These are phyloP conservation scores for Colletotrichum incanum DNA, from an alignment of 2,329 filamentous ascomycete species.

Conservation along the genomic window DNA sequence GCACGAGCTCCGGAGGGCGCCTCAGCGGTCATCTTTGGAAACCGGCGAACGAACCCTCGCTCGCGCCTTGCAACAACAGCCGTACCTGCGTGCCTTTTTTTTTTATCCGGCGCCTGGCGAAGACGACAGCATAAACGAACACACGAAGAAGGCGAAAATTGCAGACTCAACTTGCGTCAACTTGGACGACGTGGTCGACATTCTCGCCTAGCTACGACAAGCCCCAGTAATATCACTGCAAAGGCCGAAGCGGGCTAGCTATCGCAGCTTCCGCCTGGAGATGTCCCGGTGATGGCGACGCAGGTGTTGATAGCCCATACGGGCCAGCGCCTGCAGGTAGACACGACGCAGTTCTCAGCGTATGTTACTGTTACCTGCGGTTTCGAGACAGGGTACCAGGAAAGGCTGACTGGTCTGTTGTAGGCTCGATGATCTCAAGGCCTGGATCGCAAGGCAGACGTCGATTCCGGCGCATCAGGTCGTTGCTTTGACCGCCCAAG, in stretches of 20 bases:
- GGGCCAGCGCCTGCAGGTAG: slow-evolving; percentile 86
- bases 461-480: slow-evolving; percentile 84
- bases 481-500: slow-evolving; percentile 88
- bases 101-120: slow-evolving; percentile 2
- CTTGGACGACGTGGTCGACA: slow-evolving; percentile 2
- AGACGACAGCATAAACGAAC: slow-evolving; percentile 5
- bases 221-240: neutral
- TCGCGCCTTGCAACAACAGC: slow-evolving; percentile 31
- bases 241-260: slow-evolving; percentile 33
- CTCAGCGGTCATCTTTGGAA: slow-evolving; percentile 38
- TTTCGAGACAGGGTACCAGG: slow-evolving; percentile 9
- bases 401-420: slow-evolving; percentile 20
- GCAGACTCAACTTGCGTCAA: neutral
- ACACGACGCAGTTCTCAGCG: slow-evolving; percentile 83
- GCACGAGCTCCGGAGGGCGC: slow-evolving; percentile 41
- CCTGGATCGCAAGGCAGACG: slow-evolving; percentile 83
- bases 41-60: slow-evolving; percentile 33
- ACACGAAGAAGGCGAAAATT: neutral
- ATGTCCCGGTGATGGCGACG: slow-evolving; percentile 83
- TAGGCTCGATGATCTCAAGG: slow-evolving; percentile 87
- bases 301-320: slow-evolving; percentile 94
- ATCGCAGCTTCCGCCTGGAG: slow-evolving; percentile 49
- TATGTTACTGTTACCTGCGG: slow-evolving; percentile 58
- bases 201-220: neutral
- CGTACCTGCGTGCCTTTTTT: slow-evolving; percentile 14